A percentile compares a stretch with the other conserved stretches of the same genome.
These are phyloP conservation scores for Entomortierella parvispora DNA, from an alignment of 192 early-diverging fungal species.

Conservation along the genomic window DNA sequence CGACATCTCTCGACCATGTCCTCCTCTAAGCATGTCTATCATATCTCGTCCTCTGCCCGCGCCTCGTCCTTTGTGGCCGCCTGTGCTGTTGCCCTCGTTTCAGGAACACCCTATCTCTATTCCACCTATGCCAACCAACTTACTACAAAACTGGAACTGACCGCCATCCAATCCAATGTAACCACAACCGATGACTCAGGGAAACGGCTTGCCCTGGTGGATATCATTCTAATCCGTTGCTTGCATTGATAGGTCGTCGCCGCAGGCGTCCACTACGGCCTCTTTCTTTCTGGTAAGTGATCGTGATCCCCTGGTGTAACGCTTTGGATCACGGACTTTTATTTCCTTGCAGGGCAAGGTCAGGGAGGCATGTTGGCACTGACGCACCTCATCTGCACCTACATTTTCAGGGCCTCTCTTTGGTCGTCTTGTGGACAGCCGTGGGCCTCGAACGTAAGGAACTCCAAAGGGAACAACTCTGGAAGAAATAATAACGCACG, in stretches of 20 bases:
- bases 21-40: neutral
- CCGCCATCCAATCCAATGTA: conserved; percentile 49
- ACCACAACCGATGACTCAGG: neutral
- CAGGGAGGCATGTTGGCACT: too few species aligned
- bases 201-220: neutral
- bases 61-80: conserved; percentile 41
- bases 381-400: conserved; percentile 3
- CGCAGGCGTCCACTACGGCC: conserved; percentile 46
- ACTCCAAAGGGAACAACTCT: too few species aligned
- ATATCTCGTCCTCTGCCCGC: neutral
- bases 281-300: conserved; percentile 53
- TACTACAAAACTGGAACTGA: conserved; percentile 34
- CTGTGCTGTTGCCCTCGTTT: conserved; percentile 40
- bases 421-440: conserved; percentile 34
- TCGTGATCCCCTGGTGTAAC: too few species aligned
- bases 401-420: conserved; percentile 29
- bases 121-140: conserved; percentile 50
- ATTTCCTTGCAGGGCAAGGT: too few species aligned
- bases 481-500: too few species aligned
- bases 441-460: conserved; percentile 36
- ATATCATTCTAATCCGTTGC: neutral
- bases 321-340: too few species aligned
- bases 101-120: conserved; percentile 49
- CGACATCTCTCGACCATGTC: neutral
- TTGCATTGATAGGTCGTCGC: conserved; percentile 24